These are phyloP conservation scores for Fusarium bactridioides DNA, from an alignment of 2,329 filamentous ascomycete species.

Conservation along the genomic window DNA sequence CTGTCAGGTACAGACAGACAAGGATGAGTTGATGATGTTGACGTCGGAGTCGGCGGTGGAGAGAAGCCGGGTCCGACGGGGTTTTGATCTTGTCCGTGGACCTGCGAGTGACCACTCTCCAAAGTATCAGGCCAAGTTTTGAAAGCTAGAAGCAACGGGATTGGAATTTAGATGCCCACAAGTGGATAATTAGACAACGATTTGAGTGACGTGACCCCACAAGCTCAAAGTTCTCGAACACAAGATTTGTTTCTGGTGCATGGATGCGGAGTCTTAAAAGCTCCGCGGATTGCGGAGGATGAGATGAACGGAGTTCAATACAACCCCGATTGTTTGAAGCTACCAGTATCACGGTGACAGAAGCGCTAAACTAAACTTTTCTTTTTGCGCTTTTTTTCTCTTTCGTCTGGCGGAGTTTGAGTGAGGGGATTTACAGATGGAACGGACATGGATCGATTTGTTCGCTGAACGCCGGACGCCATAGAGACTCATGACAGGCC, in stretches of 20 bases:
- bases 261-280: not conserved
- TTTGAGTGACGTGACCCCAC: slow-evolving; percentile 12
- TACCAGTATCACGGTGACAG: not conserved
- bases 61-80: slow-evolving; percentile 24
- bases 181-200: slow-evolving; percentile 3
- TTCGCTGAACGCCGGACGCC: not conserved
- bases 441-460: not conserved
- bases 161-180: slow-evolving; percentile 1
- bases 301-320: not conserved
- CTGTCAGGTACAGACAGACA: slow-evolving; percentile 18
- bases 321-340: not conserved
- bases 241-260: not conserved
- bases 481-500: not conserved
- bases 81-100: slow-evolving; percentile 11
- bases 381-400: not conserved
- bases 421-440: not conserved
- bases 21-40: slow-evolving; percentile 22
- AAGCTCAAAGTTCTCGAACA: slow-evolving; percentile 20
- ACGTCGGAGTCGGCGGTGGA: slow-evolving; percentile 20
- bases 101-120: not conserved
- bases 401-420: not conserved
- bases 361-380: not conserved
- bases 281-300: slow-evolving; percentile 14
- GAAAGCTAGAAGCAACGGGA: not conserved
- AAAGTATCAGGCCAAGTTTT: not conserved